Base-by-base conservation (phyloP, 441 rosid genomes). In the Macaranga tanarius region DNA sequence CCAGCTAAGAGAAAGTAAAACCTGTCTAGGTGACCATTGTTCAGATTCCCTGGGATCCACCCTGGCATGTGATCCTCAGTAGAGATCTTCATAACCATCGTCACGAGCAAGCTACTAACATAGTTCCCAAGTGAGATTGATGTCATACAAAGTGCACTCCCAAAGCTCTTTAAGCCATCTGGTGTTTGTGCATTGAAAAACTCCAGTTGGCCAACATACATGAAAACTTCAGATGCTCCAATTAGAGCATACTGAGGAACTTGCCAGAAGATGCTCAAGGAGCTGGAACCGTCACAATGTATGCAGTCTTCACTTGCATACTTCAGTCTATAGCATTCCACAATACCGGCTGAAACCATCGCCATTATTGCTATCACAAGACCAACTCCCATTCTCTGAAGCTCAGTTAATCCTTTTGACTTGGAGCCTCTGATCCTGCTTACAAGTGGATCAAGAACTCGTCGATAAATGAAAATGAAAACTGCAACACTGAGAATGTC, bases 201-300 rank as follows among this genome's bases (percentile, higher is more conserved):
- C 75, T 96, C 99, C 17, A 96, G 86, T 76, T 96, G 98, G 17
- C 98, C 96, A 0, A 96, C 98, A 56, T 96, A 96, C 99, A 96
- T 96, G 85, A 96, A 96, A 57, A 96, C 99, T 81, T 96, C 99
- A 15, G 99, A 96, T 56, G 98, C 99, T 62, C 99, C 99, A 0
- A 93, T 89, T 11, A 93, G 81, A 0, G 89, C 92, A 58, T 88
- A 93, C 67, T 93, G 99, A 2, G 99, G 99, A 70, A 91, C 87
- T 84, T 96, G 99, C 98, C 97, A 96, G 81, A 96, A 88, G 80
- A 96, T 92, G 89, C 97, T 96, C 73, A 96, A 67, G 65, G 96
- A 79, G 92, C 99, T 96, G 16, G 97, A 90, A 59, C 89, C 96
- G 66, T 89, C 89, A 62, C 99, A 95, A 45, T 74, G 92, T 31